phyloP scores from a whole-genome alignment of 345 rosid species.

The Ailanthus altissimus region DNA sequence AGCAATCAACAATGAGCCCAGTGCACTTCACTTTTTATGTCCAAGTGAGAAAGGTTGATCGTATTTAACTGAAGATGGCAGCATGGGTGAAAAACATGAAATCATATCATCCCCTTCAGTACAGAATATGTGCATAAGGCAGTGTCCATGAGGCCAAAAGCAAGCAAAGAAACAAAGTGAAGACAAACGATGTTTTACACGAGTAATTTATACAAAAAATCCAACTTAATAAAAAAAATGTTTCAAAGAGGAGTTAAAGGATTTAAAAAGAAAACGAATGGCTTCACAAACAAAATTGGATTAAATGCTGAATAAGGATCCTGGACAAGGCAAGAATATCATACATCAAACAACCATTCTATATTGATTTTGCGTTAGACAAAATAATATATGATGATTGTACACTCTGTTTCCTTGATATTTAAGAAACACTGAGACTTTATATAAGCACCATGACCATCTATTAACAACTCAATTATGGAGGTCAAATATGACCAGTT shows the following conservation, averaged over 20 bases:
- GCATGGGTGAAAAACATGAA: background rate
- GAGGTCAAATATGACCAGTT: background rate
- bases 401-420: background rate
- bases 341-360: background rate
- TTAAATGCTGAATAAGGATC: background rate
- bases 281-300: background rate
- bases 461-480: background rate
- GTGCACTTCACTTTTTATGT: background rate
- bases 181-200: background rate
- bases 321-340: background rate
- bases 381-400: background rate
- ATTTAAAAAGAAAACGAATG: background rate
- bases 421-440: background rate
- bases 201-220: background rate
- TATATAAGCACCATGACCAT: background rate
- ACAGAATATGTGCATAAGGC: background rate
- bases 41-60: background rate
- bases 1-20: background rate
- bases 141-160: background rate
- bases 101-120: background rate
- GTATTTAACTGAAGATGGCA: background rate
- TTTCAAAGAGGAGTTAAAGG: background rate
- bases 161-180: background rate
- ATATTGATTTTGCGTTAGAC: background rate
- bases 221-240: background rate